phyloP scores from a whole-genome alignment of 345 rosid species.

The Rhizophora apiculata region DNA sequence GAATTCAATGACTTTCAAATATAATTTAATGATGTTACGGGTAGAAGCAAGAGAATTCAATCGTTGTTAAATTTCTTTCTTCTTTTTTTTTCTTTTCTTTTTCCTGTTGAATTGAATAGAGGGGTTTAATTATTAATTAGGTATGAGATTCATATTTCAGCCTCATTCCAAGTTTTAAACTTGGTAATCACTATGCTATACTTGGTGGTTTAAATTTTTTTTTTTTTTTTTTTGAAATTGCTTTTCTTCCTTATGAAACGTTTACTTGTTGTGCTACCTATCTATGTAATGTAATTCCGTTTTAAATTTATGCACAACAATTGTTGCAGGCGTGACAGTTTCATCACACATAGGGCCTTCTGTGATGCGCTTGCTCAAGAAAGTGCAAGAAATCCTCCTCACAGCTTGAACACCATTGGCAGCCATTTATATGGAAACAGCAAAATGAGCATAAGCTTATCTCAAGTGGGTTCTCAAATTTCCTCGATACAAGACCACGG shows the following conservation, averaged over 20 bases:
- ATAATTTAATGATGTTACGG: no score
- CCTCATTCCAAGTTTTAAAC: no score
- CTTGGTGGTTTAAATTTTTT: no score
- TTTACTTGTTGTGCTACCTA: not conserved
- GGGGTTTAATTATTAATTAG: no score
- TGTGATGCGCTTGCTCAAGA: constrained; percentile 84
- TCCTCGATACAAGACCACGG: constrained; percentile 36
- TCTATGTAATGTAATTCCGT: not conserved
- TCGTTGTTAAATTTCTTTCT: no score
- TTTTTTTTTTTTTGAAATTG: no score
- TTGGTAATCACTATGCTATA: no score
- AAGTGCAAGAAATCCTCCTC: constrained; percentile 66
- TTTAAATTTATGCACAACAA: not conserved
- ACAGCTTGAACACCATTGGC: constrained; percentile 45
- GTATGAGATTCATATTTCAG: no score
- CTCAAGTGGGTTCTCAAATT: constrained; percentile 54
- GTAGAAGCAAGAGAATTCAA: no score
- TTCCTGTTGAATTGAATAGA: no score
- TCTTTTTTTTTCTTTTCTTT: no score
- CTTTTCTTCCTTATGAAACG: constrained; percentile 1
- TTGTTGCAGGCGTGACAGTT: constrained; percentile 68
- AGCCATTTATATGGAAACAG: constrained; percentile 57
- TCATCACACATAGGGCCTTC: constrained; percentile 77
- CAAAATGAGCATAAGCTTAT: constrained; percentile 52
- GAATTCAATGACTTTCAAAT: no score